A percentile compares a stretch with the other conserved stretches of the same genome.
Conservation (phyloP, 2,329 filamentous ascomycete species). For the Pseudofabraea citricarpa region DNA sequence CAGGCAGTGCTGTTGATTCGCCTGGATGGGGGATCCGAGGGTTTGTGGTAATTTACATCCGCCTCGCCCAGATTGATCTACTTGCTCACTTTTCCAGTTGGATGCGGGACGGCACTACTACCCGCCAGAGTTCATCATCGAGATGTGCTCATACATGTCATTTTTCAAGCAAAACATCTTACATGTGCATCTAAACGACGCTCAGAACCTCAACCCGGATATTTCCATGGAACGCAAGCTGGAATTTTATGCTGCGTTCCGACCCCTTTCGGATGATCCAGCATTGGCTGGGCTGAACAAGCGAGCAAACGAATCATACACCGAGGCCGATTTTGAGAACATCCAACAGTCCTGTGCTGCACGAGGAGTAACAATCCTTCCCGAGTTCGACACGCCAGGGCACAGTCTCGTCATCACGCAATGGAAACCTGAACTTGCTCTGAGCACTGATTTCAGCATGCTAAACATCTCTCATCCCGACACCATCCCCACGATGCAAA, state of each 20-base stretch:
- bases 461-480: slow-evolving; percentile 52
- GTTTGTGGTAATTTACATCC: slow-evolving; percentile 30
- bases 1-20: slow-evolving; percentile 40
- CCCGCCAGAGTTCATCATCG: slow-evolving; percentile 45
- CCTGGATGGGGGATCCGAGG: slow-evolving; percentile 47
- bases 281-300: slow-evolving; percentile 44
- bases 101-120: slow-evolving; percentile 54
- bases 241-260: slow-evolving; percentile 49
- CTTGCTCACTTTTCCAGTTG: slow-evolving; percentile 29
- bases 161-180: slow-evolving; percentile 58
- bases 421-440: slow-evolving; percentile 52
- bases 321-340: slow-evolving; percentile 42
- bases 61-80: neutral
- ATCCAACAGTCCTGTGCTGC: slow-evolving; percentile 47
- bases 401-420: slow-evolving; percentile 52
- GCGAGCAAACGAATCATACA: slow-evolving; percentile 50
- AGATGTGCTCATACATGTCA: slow-evolving; percentile 55
- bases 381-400: slow-evolving; percentile 55
- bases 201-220: slow-evolving; percentile 44
- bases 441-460: slow-evolving; percentile 41
- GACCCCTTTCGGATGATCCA: slow-evolving; percentile 44
- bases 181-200: slow-evolving; percentile 54
- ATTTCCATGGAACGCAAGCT: slow-evolving; percentile 39
- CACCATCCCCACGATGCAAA: slow-evolving; percentile 46
- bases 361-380: slow-evolving; percentile 52